Evolutionary conservation across 768 basidiomycete genomes (phyloP), one percentile per base, ranked within the genome.

Genomic region (Lyophyllum semitale): DNA sequence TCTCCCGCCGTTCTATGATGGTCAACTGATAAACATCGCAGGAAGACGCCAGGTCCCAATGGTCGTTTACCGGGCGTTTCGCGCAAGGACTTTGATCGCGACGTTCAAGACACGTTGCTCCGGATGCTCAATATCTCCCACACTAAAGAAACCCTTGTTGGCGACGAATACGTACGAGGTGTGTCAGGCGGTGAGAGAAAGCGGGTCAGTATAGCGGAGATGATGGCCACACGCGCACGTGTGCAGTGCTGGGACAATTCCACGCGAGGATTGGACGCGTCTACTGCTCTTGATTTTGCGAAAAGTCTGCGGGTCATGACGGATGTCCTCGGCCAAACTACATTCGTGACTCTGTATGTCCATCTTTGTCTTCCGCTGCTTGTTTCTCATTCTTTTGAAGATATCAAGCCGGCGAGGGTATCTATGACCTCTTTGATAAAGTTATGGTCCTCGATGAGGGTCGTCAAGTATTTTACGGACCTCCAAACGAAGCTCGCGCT

Each of bases 231-330:
- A 2, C 84, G 89, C 48, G 89, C 90, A 11, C 85, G 86, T 32
- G 81, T 93, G 7, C 87, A 92, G 60, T 85, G 84, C 59, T 93
- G 90, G 87, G 90, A 93, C 67, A 93, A 89, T 68, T 87, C 87
- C 0, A 93, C 91, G 2, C 77, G 88, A 46, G 90, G 91, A 17
- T 74, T 92, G 47, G 90, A 93, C 59, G 91, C 93, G 0, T 91
- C 91, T 2, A 95, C 93, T 7, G 93, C 93, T 1, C 77, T 94
- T 45, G 94, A 96, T 65, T 95, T 91, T 61, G 84, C 82, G 53
- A 90, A 84, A 70, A 85, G 85, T 38, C 72, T 96, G 50, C 80
- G 93, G 17, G 75, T 92, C 32, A 84, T 91, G 78, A 94, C 94
- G 17, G 93, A 96, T 64, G 72, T 92, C n/a, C 77, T 88, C 17